These are phyloP conservation scores for Prunus padus DNA, from an alignment of 306 rosid genomes.

Conservation along the genomic window DNA sequence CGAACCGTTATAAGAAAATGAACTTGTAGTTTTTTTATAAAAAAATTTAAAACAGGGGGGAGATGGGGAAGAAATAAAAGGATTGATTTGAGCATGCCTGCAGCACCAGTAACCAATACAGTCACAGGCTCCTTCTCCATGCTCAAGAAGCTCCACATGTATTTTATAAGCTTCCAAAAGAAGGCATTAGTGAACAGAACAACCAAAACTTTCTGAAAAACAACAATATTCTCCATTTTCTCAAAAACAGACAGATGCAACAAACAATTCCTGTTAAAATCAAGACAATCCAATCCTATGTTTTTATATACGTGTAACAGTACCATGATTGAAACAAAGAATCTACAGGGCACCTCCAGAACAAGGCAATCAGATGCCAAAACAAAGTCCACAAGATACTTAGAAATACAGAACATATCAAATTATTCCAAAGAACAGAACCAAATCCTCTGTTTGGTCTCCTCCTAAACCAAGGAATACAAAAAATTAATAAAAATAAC, in stretches of 20 bases:
- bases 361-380: slow-evolving; percentile 54
- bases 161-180: slow-evolving; percentile 63
- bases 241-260: slow-evolving; percentile 31
- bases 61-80: neutral
- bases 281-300: slow-evolving; percentile 21
- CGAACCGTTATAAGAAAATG: neutral
- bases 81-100: slow-evolving; percentile 53
- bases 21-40: neutral
- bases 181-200: slow-evolving; percentile 45
- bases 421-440: slow-evolving; percentile 41
- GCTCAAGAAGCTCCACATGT: slow-evolving; percentile 63
- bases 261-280: slow-evolving; percentile 20
- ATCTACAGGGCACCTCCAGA: slow-evolving; percentile 26
- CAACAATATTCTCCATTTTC: slow-evolving; percentile 27
- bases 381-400: slow-evolving; percentile 45
- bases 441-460: slow-evolving; percentile 10
- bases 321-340: slow-evolving; percentile 18
- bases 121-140: slow-evolving; percentile 65
- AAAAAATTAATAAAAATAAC: neutral
- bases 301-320: neutral
- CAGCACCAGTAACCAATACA: slow-evolving; percentile 78
- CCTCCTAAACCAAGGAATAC: slow-evolving; percentile 3
- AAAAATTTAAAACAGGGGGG: neutral
- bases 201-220: slow-evolving; percentile 46
- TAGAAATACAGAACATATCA: slow-evolving; percentile 13